A percentile compares a stretch with the other conserved stretches of the same genome.
Evolutionary conservation across 805 yeast species (phyloP).

Genomic region (Yueomyces sp.): DNA sequence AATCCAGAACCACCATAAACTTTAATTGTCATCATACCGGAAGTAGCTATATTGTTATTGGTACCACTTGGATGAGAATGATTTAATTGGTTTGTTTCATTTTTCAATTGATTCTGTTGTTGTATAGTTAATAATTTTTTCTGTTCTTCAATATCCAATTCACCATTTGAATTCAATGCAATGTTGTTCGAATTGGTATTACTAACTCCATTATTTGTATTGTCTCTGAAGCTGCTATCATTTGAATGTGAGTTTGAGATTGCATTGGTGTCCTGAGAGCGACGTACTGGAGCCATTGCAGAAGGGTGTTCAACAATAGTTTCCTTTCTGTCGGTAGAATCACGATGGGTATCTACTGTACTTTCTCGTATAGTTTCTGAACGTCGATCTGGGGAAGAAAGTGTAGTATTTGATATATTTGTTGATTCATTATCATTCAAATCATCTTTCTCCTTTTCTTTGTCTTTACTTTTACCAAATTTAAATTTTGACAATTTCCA

Average conservation of each 20-base stretch:
- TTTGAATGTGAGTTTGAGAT: not conserved
- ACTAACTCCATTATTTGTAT: not conserved
- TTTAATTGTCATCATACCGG: conserved; percentile 66
- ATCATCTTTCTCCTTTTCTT: conserved; percentile 1
- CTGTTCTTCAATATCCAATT: not conserved
- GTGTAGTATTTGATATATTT: not conserved
- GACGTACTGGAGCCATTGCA: not conserved
- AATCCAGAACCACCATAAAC: conserved; percentile 58
- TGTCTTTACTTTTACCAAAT: conserved; percentile 13
- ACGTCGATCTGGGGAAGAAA: conserved; percentile 20
- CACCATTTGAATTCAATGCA: not conserved
- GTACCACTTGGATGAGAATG: not conserved
- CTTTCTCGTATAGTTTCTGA: not conserved
- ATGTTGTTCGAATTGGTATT: not conserved
- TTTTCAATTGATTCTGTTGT: not conserved
- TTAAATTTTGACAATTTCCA: conserved; percentile 18
- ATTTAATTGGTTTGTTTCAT: not conserved
- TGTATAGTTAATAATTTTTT: not conserved
- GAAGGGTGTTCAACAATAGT: not conserved
- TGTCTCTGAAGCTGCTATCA: not conserved
- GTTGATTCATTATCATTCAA: not conserved
- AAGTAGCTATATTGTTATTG: conserved; percentile 20
- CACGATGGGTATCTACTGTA: not conserved
- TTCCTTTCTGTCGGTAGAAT: not conserved
- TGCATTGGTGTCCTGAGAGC: not conserved